Conservation (phyloP, 2,329 filamentous ascomycete species). For the Trichoderma sp. region DNA sequence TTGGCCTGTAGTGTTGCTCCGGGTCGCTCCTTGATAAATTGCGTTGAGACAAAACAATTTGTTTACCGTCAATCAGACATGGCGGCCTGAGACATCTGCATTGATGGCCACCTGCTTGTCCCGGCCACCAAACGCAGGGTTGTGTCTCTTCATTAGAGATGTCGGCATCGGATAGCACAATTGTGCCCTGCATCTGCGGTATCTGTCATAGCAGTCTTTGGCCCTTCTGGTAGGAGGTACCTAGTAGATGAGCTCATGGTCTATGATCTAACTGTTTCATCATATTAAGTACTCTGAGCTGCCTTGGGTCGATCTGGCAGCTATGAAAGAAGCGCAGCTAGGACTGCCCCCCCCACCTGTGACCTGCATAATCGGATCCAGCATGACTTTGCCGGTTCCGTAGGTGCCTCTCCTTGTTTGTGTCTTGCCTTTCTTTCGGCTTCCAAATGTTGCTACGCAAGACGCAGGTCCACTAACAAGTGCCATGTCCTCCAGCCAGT, state of each 20-base stretch:
- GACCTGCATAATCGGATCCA: slow-evolving; percentile 13
- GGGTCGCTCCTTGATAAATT: background rate
- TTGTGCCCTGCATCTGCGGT: background rate
- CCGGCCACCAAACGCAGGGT: background rate
- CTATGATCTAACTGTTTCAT: background rate
- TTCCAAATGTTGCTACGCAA: slow-evolving; percentile 19
- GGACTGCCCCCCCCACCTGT: background rate
- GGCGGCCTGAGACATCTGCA: background rate
- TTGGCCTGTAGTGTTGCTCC: background rate
- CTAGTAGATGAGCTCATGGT: background rate
- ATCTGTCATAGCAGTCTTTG: background rate
- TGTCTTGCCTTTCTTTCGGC: slow-evolving; percentile 7
- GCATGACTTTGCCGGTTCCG: background rate
- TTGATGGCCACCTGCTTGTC: background rate
- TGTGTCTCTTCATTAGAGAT: background rate
- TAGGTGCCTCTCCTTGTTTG: background rate
- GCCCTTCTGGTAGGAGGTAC: background rate
- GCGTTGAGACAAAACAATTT: background rate
- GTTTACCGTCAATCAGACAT: background rate
- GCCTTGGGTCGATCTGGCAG: background rate
- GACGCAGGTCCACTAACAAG: slow-evolving; percentile 11
- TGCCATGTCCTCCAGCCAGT: slow-evolving; percentile 15
- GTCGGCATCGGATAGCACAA: background rate
- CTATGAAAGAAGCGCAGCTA: background rate
- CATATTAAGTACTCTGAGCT: background rate